Conservation (phyloP, 1,284 basidiomycete genomes). For the Flammula alnicola region DNA sequence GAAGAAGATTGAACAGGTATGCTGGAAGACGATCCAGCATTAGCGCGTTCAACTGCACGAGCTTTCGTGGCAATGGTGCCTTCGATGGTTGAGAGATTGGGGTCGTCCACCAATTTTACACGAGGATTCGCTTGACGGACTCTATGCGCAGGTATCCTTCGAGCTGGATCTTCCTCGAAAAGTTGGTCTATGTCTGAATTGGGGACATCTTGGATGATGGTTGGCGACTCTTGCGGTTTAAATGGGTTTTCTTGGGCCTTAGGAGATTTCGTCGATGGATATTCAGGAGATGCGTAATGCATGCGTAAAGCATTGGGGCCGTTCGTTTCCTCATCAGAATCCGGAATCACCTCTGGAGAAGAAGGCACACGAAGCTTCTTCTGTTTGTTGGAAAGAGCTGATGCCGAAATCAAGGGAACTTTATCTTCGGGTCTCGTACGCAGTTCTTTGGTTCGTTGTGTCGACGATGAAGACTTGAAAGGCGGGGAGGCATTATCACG, state of each 20-base stretch:
- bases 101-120: slow-evolving; percentile 52
- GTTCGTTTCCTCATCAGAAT: slow-evolving; percentile 43
- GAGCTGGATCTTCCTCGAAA: slow-evolving; percentile 11
- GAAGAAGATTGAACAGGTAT: not conserved
- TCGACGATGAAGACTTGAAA: slow-evolving; percentile 2
- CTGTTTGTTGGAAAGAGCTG: slow-evolving; percentile 3
- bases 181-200: too few species aligned
- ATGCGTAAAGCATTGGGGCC: slow-evolving; percentile 5
- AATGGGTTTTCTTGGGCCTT: not conserved
- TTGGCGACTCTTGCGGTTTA: slow-evolving; percentile 7
- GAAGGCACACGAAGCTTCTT: slow-evolving; percentile 21
- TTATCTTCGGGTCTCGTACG: slow-evolving; percentile 3
- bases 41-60: slow-evolving; percentile 34
- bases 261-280: not conserved
- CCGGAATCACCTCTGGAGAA: slow-evolving; percentile 39
- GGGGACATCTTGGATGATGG: not conserved
- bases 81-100: slow-evolving; percentile 34
- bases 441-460: not conserved
- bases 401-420: not conserved
- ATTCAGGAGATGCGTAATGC: not conserved
- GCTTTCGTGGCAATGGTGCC: slow-evolving; percentile 53
- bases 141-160: slow-evolving; percentile 46
- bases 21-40: slow-evolving; percentile 10
- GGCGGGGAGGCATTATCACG: slow-evolving; percentile 12
- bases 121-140: slow-evolving; percentile 53